Percentiles rank a stretch among this genome's conserved stretches.
phyloP scores from a whole-genome alignment of 108 stramenopile genomes.

The Skeletonema menzelii region DNA sequence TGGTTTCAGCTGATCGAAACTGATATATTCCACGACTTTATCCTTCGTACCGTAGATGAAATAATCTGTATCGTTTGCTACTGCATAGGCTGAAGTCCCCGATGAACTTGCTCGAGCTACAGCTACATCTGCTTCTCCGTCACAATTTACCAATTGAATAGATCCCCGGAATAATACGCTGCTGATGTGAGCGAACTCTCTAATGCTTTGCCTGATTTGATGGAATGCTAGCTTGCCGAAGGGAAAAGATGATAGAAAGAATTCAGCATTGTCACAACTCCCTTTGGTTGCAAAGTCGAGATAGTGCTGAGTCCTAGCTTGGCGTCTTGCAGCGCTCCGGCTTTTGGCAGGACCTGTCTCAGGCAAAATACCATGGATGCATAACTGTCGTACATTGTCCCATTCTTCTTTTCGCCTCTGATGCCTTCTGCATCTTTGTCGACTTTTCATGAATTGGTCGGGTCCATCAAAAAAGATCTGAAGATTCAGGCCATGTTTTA shows the following conservation, averaged over 20 bases:
- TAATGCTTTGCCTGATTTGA: conserved; percentile 21
- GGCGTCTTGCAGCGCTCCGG: conserved; percentile 23
- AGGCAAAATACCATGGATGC: conserved; percentile 49
- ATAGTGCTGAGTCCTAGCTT: conserved; percentile 6
- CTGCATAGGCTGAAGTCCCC: conserved; percentile 40
- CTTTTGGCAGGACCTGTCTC: conserved; percentile 10
- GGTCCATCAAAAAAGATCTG: conserved; percentile 64
- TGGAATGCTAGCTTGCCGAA: conserved; percentile 37
- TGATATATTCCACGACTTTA: conserved; percentile 53
- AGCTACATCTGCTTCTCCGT: conserved; percentile 65
- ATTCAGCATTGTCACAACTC: conserved; percentile 23
- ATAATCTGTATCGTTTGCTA: conserved; percentile 71
- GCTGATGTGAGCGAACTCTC: conserved; percentile 10
- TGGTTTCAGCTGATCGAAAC: conserved; percentile 35
- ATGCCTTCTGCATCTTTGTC: conserved; percentile 22
- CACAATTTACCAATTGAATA: conserved; percentile 47
- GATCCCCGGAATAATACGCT: conserved; percentile 9
- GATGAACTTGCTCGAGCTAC: conserved; percentile 51
- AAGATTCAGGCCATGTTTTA: conserved; percentile 26
- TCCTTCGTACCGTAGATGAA: conserved; percentile 43
- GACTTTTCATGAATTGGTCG: conserved; percentile 43
- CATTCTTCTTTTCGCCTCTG: conserved; percentile 33
- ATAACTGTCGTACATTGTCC: conserved; percentile 46
- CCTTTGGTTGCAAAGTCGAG: not conserved
- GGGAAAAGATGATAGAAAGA: conserved; percentile 49